These are phyloP conservation scores for Gaultheria prostrata DNA, from an alignment of 148 eudicot genomes.

Conservation along the genomic window DNA sequence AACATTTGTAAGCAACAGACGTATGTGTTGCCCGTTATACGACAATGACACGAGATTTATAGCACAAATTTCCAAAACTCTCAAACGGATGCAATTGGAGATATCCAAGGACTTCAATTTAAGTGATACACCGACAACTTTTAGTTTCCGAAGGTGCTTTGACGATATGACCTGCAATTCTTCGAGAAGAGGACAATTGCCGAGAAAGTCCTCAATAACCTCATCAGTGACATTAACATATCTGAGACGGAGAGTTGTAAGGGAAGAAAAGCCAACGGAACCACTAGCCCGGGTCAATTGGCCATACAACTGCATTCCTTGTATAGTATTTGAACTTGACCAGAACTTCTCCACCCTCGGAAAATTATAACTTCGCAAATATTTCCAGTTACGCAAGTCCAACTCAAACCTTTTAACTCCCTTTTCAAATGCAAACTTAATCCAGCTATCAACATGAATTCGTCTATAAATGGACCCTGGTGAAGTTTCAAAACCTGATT, in stretches of 20 bases:
- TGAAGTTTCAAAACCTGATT: neutral
- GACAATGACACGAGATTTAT: neutral
- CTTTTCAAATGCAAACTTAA: neutral
- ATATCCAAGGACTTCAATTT: conserved; percentile 7
- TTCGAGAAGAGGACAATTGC: conserved; percentile 1
- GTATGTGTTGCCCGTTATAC: neutral
- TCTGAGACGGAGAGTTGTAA: neutral
- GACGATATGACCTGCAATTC: neutral
- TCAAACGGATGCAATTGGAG: neutral
- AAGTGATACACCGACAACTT: neutral
- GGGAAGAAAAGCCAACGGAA: neutral
- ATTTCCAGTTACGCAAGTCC: too few species aligned
- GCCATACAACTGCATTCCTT: neutral
- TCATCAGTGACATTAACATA: neutral
- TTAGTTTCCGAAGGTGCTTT: neutral
- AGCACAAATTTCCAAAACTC: neutral
- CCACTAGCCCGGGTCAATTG: neutral
- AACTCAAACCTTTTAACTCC: neutral
- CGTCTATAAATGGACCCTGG: neutral
- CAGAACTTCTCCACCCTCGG: neutral
- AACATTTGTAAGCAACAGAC: neutral
- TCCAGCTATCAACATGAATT: neutral
- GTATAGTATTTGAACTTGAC: neutral
- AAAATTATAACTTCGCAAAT: neutral
- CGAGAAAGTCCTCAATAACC: neutral